phyloP scores from a whole-genome alignment of 257 asterid genomes.

The Jacaranda copaia region DNA sequence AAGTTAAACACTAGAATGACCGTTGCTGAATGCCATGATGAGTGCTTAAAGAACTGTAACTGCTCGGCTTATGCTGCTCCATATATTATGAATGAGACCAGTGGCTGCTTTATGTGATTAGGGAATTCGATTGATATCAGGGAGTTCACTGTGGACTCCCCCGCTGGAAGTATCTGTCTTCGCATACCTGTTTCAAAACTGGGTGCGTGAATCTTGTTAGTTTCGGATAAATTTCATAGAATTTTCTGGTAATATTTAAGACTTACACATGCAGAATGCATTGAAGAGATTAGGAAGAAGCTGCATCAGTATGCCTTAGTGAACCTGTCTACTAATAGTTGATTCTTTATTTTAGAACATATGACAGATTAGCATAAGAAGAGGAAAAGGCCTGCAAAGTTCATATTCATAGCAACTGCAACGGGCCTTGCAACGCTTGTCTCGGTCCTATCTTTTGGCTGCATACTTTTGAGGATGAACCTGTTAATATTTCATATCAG shows the following conservation, averaged over 20 bases:
- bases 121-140: slow-evolving; percentile 30
- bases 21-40: not conserved
- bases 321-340: no score
- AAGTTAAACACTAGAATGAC: not conserved
- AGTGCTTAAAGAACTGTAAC: not conserved
- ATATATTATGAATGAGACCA: not conserved
- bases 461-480: no score
- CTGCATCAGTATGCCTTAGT: not conserved
- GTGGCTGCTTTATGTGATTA: slow-evolving; percentile 34
- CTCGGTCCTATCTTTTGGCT: no score
- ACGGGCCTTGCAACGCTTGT: no score
- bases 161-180: not conserved
- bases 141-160: not conserved
- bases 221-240: not conserved
- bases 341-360: no score
- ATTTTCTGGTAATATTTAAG: not conserved
- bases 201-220: not conserved
- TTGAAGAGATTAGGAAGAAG: not conserved
- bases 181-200: not conserved
- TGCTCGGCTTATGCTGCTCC: slow-evolving; percentile 15
- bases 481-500: no score
- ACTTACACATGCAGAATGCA: not conserved
- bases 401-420: no score
- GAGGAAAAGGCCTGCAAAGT: no score
- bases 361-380: no score